Base-by-base conservation (phyloP, 768 basidiomycete species). In the Dictyophora rubrovolvata region DNA sequence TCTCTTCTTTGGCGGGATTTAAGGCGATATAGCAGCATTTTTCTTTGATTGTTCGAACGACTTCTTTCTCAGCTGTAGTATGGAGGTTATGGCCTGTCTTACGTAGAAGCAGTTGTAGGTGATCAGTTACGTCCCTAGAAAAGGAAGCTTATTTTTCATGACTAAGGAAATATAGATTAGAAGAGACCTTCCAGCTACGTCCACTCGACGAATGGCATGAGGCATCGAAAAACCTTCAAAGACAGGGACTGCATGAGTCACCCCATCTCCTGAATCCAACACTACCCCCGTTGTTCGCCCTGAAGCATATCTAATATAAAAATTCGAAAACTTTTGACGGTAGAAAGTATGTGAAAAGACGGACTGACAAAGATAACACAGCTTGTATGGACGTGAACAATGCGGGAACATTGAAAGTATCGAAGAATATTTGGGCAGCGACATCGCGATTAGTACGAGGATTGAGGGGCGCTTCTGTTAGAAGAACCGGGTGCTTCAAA, bases 181-280 rank as follows among this genome's bases (percentile, higher is more conserved):
- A 68, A 77, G 63, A 69, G n/a, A 90, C 92, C 94, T 81, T 70
- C 96, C 96, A 37, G 96, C 96, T 16, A 99, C 84, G 69, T 99
- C 96, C 49, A 99, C 89, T 65, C 96, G 80, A 47, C 93, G 84
- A 64, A 98, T 94, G 46, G 96, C 95, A 69, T 98, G 94, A 48
- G 94, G 93, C 92, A 98, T 97, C 6, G 93, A 94, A 76, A 98
- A 98, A 0, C 96, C 96, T 68, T 99, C 96, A 67, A 94, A 99
- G 17, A 99, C 94, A 3, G 96, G 96, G 2, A 99, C 96, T 14
- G 96, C 92, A 62, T 99, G 96, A 21, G 96, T 98, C 8, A 99
- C 96, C 23, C 96, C 96, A 68, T 99, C 96, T 11, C 96, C 96
- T 5, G 95, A 98, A 69, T 99, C 96, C 18, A 99, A 81, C 1